Conservation (phyloP, 768 basidiomycete species). For the Tricholoma furcatifolium region DNA sequence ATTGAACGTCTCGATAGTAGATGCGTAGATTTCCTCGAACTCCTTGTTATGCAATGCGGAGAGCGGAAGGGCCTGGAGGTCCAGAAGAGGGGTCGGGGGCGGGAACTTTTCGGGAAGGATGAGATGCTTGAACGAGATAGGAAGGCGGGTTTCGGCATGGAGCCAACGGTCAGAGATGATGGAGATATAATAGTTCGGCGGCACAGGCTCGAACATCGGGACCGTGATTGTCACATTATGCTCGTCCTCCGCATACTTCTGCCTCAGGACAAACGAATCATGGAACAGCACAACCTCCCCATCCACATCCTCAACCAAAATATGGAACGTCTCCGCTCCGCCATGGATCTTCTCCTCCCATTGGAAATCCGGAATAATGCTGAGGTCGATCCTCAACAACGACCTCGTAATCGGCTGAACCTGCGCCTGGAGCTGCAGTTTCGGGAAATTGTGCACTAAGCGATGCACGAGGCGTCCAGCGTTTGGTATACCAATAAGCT, state of each 20-base stretch:
- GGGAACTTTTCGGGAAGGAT: slow-evolving; percentile 98
- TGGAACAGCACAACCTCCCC: slow-evolving; percentile 96
- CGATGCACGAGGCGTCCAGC: slow-evolving; percentile 90
- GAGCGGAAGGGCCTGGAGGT: slow-evolving; percentile 87
- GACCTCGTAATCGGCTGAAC: slow-evolving; percentile 96
- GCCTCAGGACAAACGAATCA: slow-evolving; percentile 88
- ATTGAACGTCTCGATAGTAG: slow-evolving; percentile 85
- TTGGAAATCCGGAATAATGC: slow-evolving; percentile 95
- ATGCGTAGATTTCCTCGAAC: slow-evolving; percentile 84
- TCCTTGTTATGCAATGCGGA: slow-evolving; percentile 92
- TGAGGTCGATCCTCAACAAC: slow-evolving; percentile 87
- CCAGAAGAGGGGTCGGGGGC: slow-evolving; percentile 85
- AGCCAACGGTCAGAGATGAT: slow-evolving; percentile 95
- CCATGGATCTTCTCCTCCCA: slow-evolving; percentile 98
- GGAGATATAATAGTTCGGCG: slow-evolving; percentile 97
- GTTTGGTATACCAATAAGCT: slow-evolving; percentile 91
- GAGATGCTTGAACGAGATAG: slow-evolving; percentile 96
- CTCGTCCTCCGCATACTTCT: slow-evolving; percentile 90
- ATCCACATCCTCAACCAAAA: slow-evolving; percentile 95
- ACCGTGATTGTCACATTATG: slow-evolving; percentile 94
- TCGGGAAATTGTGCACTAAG: slow-evolving; percentile 95
- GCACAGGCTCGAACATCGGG: slow-evolving; percentile 95
- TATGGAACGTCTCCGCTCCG: slow-evolving; percentile 84
- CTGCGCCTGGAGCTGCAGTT: slow-evolving; percentile 92
- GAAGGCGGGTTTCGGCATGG: slow-evolving; percentile 90